These are phyloP conservation scores for Allium cepa DNA, from an alignment of 106 monocot genomes.

Conservation along the genomic window DNA sequence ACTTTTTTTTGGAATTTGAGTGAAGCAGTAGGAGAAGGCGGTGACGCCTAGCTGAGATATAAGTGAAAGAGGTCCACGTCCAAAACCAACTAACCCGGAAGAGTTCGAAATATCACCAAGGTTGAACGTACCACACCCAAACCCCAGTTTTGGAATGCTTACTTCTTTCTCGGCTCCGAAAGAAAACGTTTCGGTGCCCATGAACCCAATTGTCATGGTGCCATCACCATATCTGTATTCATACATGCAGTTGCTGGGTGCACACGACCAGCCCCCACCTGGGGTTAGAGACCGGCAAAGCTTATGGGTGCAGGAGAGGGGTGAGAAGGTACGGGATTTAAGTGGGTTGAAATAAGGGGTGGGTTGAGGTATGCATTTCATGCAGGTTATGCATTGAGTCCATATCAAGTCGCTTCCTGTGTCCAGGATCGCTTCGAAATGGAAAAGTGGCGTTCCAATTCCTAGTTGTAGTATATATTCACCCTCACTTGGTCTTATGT, in stretches of 20 bases:
- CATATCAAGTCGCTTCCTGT: constrained; percentile 15
- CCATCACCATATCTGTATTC: constrained; percentile 6
- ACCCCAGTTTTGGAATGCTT: not conserved
- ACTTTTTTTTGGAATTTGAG: not conserved
- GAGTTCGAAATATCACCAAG: constrained; percentile 20
- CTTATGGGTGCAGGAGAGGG: constrained; percentile 3
- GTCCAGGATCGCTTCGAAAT: constrained; percentile 7
- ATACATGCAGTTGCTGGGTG: constrained; percentile 2
- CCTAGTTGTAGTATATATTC: constrained; percentile 9
- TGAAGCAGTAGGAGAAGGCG: constrained; percentile 40
- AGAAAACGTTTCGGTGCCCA: constrained; percentile 3
- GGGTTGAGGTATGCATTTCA: constrained; percentile 3
- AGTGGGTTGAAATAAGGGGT: not conserved
- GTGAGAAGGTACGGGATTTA: not conserved
- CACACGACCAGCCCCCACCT: not conserved
- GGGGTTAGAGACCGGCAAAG: not conserved
- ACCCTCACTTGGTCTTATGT: not conserved
- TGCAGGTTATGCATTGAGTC: constrained; percentile 12
- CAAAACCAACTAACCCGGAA: constrained; percentile 37
- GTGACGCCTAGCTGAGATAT: constrained; percentile 29
- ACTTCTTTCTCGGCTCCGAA: constrained; percentile 1
- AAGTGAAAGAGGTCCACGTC: constrained; percentile 33
- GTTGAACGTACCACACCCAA: constrained; percentile 12
- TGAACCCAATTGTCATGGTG: not conserved
- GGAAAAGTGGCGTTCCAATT: constrained; percentile 7